Conservation (phyloP, 305 asterid species). For the Plantago rigida region DNA sequence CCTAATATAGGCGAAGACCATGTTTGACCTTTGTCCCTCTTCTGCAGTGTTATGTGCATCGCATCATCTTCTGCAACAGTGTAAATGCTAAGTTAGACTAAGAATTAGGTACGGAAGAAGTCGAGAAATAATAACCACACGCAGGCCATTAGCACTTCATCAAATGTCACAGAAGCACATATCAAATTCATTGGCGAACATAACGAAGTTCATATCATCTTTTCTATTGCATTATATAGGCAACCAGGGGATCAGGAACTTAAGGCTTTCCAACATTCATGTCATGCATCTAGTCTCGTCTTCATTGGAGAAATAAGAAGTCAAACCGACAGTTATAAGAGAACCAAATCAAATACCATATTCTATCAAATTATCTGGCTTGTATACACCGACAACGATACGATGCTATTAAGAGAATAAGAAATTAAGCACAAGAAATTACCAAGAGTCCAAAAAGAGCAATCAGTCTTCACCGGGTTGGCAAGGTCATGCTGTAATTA, state of each 20-base stretch:
- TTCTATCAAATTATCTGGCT: not conserved
- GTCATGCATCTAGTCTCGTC: too few species aligned
- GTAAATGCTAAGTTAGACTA: conserved; percentile 15
- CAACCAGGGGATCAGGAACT: not conserved
- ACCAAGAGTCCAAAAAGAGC: conserved; percentile 95
- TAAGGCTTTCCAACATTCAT: too few species aligned
- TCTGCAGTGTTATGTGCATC: conserved; percentile 85
- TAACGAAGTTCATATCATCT: conserved; percentile 10
- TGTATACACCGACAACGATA: not conserved
- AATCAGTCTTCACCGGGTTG: conserved; percentile 82
- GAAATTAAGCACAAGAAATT: conserved; percentile 20
- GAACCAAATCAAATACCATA: not conserved
- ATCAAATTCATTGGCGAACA: conserved; percentile 3
- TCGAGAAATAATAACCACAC: conserved; percentile 1
- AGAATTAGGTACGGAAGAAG: not conserved
- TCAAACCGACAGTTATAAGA: not conserved
- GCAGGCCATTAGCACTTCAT: conserved; percentile 2
- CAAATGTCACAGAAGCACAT: not conserved
- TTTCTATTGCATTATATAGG: conserved; percentile 4
- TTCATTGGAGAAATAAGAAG: not conserved
- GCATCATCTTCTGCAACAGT: conserved; percentile 68
- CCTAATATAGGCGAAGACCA: conserved; percentile 95
- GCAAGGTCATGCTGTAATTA: conserved; percentile 67
- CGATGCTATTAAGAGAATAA: not conserved
- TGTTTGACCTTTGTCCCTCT: conserved; percentile 91